Base-by-base conservation (phyloP, 768 basidiomycete species). In the Leccinellum rugosiceps region DNA sequence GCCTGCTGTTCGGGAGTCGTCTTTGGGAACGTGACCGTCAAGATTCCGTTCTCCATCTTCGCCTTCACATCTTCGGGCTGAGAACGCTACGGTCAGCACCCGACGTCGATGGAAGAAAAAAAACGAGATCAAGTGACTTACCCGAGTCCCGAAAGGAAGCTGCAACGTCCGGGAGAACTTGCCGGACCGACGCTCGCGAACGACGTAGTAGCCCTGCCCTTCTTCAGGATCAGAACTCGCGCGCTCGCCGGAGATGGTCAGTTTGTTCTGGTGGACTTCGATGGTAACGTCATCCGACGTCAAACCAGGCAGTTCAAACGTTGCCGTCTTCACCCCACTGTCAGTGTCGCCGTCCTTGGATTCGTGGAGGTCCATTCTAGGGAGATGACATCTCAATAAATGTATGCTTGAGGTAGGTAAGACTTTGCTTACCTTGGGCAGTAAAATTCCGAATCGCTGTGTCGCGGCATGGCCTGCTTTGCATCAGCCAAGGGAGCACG, bases 301-400 rank as follows among this genome's bases (percentile, higher is more conserved):
- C 52, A 83, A 65, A 9, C 83, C 82, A 5, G 84, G 83, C 2
- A 83, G 68, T 62, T 84, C 85, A 55, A 85, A 81, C 6, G 77
- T 76, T 10, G 80, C 82, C 2, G 78, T 81, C 2, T 77, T 81
- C 26, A 83, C 38, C 9, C n/a, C 76, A 6, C 2, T 9, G 30
- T 8, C n/a, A 19, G 62, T 56, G 59, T 78, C 77, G n/a, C 65
- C 63, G 1, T 75, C 72, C 15, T 72, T 59, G 51, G 77, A 72
- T 63, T 82, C 80, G 52, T 78, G 72, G 2, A 84, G 53, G 59
- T 85, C 77, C 73, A 84, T 63, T 45, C 76, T 78, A 10, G n/a
- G 31, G 41, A 17, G 10, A 31, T n/a, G 1, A 3, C 3, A 1
- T 47, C 48, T 55, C 3, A 38, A 8, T n/a, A 15, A 10, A 13